Base-by-base conservation (phyloP, 2,329 filamentous ascomycete species). In the Lachnellula cervina region DNA sequence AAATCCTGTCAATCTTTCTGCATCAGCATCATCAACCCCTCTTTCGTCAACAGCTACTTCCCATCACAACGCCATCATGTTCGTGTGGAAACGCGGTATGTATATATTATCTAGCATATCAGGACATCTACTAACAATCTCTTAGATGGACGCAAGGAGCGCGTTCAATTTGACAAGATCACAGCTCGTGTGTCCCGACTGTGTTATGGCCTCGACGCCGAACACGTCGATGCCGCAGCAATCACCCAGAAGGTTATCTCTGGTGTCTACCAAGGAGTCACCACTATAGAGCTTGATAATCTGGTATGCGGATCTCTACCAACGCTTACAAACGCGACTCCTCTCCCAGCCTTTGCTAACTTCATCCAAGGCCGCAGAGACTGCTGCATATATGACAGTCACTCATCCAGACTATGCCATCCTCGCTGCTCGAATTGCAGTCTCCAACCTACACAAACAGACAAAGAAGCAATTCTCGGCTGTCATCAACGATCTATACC, bases 161-260 rank as follows among this genome's bases (percentile, higher is more conserved):
- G 94, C 75, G 94, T 99, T 64, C 94, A 99, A 75, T 99, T 99
- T 80, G 94, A 99, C 82, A 99, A 99, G 80, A 99, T 99, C 83
- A 97, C 94, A 70, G 94, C 94, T 69, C 91, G 94, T 76, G 94
- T 99, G 66, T 97, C 94, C 47, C 86, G 94, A 70, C 81, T 99
- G 71, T 99, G 94, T 83, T 99, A 99, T 75, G 93, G 93, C 64
- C 87, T 99, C 57, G 94, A 99, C 72, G 84, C 89, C 50, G 93
- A 89, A 66, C 94, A 99, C 79, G 90, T 99, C 69, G 94, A 99
- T 77, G 90, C 94, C 55, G 94, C 95, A 64, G 91, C 93, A 70
- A 99, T 99, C 72, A 99, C 94, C 58, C 92, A 96, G 78, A 99
- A 97, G 77, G 94, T 99, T 74, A 99, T 99, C 73, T 96, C 93